A percentile compares a stretch with the other conserved stretches of the same genome.
phyloP scores from a whole-genome alignment of 2,329 filamentous ascomycete genomes.

The Talaromyces sp. region DNA sequence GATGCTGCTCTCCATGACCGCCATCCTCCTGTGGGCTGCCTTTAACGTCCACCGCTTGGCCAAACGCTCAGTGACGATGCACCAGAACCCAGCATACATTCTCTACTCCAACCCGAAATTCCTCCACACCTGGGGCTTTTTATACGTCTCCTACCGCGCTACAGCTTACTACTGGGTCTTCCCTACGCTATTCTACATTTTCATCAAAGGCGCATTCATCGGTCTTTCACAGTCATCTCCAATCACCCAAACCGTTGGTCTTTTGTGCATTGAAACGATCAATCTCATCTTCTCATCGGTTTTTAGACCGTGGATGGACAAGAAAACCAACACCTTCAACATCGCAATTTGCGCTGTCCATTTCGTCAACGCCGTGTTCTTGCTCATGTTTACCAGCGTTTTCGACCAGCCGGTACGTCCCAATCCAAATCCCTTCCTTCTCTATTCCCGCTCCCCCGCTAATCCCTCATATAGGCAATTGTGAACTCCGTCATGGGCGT shows the following conservation, averaged over 20 bases:
- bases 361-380: conserved; percentile 84
- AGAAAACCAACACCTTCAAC: conserved; percentile 95
- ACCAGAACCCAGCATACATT: conserved; percentile 95
- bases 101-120: conserved; percentile 89
- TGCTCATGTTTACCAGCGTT: conserved; percentile 82
- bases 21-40: conserved; percentile 77
- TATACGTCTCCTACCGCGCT: conserved; percentile 95
- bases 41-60: conserved; percentile 87
- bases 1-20: conserved; percentile 77
- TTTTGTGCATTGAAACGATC: conserved; percentile 76
- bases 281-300: conserved; percentile 75
- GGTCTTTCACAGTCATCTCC: conserved; percentile 71
- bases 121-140: conserved; percentile 96
- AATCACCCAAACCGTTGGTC: conserved; percentile 74
- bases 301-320: conserved; percentile 95
- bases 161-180: conserved; percentile 95
- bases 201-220: conserved; percentile 89
- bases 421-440: neutral
- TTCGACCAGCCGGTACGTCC: conserved; percentile 71
- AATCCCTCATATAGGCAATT: conserved; percentile 49
- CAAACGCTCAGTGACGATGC: conserved; percentile 80
- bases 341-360: conserved; percentile 87
- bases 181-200: conserved; percentile 69
- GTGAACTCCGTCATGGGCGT: conserved; percentile 87
- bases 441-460: too few species aligned